Percentiles rank a stretch among this genome's conserved stretches.
These are phyloP conservation scores for Diutina rugosa DNA, from an alignment of 1,139 yeast genomes.

Conservation along the genomic window DNA sequence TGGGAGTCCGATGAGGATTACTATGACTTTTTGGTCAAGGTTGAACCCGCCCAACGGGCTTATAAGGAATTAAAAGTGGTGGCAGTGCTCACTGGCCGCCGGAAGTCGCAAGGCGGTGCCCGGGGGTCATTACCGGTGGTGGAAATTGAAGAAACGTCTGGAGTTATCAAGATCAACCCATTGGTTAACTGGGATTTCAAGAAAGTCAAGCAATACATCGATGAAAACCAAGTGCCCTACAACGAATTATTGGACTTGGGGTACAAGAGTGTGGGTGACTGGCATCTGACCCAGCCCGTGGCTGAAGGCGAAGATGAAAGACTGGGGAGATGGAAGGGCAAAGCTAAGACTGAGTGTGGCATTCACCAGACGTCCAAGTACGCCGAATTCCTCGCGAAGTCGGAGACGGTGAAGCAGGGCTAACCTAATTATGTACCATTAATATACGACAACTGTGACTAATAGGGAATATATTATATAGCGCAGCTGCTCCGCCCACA, in stretches of 20 bases:
- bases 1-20: constrained; percentile 78
- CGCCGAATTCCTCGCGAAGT: constrained; percentile 26
- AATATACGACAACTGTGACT: neutral
- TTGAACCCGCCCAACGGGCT: constrained; percentile 85
- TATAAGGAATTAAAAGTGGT: constrained; percentile 56
- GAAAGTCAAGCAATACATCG: constrained; percentile 59
- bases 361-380: constrained; percentile 74
- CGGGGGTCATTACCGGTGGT: constrained; percentile 63
- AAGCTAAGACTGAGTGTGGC: constrained; percentile 90
- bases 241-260: constrained; percentile 77
- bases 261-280: constrained; percentile 87
- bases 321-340: constrained; percentile 94
- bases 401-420: neutral
- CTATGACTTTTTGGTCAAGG: constrained; percentile 83
- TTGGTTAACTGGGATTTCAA: constrained; percentile 72
- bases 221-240: constrained; percentile 65
- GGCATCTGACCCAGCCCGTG: constrained; percentile 89
- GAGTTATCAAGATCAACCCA: constrained; percentile 79
- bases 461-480: neutral
- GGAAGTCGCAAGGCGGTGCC: constrained; percentile 83
- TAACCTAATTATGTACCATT: too few species aligned
- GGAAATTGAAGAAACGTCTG: constrained; percentile 59
- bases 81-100: constrained; percentile 87
- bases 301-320: constrained; percentile 90
- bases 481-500: neutral